Conservation (phyloP, 2,329 filamentous ascomycete species). For the Colletotrichum sansevieriae region DNA sequence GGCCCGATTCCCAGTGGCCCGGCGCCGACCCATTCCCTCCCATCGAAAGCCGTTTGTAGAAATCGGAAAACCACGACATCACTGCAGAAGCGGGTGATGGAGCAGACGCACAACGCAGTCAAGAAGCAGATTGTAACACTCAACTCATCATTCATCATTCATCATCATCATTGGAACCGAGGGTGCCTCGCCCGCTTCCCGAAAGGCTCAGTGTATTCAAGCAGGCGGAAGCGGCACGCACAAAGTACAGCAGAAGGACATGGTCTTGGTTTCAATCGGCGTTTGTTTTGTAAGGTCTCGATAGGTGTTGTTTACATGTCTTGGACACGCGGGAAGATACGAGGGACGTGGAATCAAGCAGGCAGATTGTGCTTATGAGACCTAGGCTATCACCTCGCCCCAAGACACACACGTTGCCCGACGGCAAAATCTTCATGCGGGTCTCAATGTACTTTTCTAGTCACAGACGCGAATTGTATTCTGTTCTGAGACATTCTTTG, state of each 20-base stretch:
- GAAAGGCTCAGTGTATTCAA: conserved; percentile 16
- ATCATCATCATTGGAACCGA: conserved; percentile 15
- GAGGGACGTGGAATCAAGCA: too few species aligned
- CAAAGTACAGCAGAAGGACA: neutral
- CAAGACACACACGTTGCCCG: neutral
- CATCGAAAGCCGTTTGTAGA: conserved; percentile 83
- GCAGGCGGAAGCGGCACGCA: conserved; percentile 10
- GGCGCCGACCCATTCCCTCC: conserved; percentile 76
- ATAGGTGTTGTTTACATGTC: too few species aligned
- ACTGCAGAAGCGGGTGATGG: neutral
- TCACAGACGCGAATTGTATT: neutral
- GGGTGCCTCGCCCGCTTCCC: conserved; percentile 1
- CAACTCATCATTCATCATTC: conserved; percentile 8
- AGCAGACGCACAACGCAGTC: neutral
- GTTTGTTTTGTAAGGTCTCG: neutral
- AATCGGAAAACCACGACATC: conserved; percentile 42
- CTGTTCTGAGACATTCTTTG: neutral
- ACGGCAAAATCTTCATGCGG: neutral
- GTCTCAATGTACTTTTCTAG: neutral
- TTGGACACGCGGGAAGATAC: too few species aligned
- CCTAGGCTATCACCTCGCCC: too few species aligned
- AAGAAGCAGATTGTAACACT: conserved; percentile 14
- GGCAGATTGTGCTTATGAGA: too few species aligned
- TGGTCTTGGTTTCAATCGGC: conserved; percentile 14
- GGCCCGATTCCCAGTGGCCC: conserved; percentile 91